A percentile compares a stretch with the other conserved stretches of the same genome.
Evolutionary conservation across 2,329 filamentous ascomycete species (phyloP).

Genomic region (Ophiostoma sp.): DNA sequence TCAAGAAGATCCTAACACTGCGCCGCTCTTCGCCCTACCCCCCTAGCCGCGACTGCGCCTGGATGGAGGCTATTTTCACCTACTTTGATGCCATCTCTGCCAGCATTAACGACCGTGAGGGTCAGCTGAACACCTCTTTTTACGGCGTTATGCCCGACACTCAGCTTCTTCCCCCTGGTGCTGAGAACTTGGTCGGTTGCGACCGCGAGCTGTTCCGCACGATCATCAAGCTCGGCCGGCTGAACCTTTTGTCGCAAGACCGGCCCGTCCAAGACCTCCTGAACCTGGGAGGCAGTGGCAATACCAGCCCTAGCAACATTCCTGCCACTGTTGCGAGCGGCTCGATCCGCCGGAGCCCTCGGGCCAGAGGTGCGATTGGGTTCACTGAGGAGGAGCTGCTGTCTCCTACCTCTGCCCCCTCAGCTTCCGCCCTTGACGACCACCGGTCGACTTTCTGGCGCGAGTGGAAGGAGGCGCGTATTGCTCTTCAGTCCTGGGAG

Average conservation of each 20-base stretch:
- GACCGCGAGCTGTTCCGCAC: constrained; percentile 82
- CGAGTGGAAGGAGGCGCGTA: constrained; percentile 77
- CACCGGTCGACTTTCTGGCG: constrained; percentile 66
- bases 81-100: constrained; percentile 93
- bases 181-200: constrained; percentile 83
- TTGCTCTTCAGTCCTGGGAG: constrained; percentile 73
- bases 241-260: constrained; percentile 77
- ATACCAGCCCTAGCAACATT: constrained; percentile 4
- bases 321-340: neutral
- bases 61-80: constrained; percentile 90
- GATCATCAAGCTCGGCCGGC: constrained; percentile 72
- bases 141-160: constrained; percentile 49
- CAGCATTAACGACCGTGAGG: constrained; percentile 85
- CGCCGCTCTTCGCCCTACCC: constrained; percentile 51
- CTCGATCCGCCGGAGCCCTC: constrained; percentile 24
- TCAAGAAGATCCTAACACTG: constrained; percentile 81
- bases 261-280: constrained; percentile 45
- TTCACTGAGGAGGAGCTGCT: constrained; percentile 46
- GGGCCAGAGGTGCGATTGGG: constrained; percentile 16
- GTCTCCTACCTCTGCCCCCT: constrained; percentile 37
- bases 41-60: constrained; percentile 64
- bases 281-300: constrained; percentile 24
- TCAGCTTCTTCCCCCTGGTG: constrained; percentile 51
- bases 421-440: constrained; percentile 50
- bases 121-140: constrained; percentile 66